Evolutionary conservation across 768 basidiomycete genomes (phyloP).

Genomic region (Suillus occidentalis): DNA sequence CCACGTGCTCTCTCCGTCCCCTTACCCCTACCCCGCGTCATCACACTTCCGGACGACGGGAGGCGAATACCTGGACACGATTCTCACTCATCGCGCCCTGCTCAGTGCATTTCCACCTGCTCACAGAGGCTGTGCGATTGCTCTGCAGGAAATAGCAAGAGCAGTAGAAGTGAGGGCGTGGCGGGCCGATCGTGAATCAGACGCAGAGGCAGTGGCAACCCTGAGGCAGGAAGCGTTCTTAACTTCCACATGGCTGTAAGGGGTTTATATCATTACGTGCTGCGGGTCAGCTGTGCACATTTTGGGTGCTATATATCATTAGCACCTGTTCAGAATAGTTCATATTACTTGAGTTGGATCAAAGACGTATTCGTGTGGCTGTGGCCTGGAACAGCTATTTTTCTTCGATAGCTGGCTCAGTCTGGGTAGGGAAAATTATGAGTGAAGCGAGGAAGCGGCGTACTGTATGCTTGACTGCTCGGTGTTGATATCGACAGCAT

Average conservation of each 20-base stretch:
- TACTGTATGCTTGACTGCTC: no score
- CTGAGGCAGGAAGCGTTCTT: constrained; percentile 71
- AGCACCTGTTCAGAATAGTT: not conserved
- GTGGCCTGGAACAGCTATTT: no score
- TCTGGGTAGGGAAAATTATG: no score
- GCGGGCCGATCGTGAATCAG: constrained; percentile 70
- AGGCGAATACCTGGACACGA: constrained; percentile 76
- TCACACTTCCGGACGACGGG: constrained; percentile 51
- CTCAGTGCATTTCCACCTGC: constrained; percentile 59
- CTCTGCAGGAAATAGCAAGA: constrained; percentile 64
- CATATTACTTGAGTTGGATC: not conserved
- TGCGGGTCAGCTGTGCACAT: not conserved
- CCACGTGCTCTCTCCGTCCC: constrained; percentile 33
- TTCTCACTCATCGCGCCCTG: constrained; percentile 77
- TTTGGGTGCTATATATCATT: not conserved
- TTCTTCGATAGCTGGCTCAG: no score
- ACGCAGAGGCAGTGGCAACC: constrained; percentile 65
- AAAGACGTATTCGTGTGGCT: not conserved
- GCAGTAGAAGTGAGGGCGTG: constrained; percentile 62
- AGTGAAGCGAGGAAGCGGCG: no score
- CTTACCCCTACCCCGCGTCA: constrained; percentile 32
- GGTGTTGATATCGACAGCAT: no score
- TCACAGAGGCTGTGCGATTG: constrained; percentile 64
- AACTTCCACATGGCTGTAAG: constrained; percentile 33
- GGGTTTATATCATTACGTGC: not conserved